These are phyloP conservation scores for Forsythia suspensa DNA, from an alignment of 257 asterid genomes.

Conservation along the genomic window DNA sequence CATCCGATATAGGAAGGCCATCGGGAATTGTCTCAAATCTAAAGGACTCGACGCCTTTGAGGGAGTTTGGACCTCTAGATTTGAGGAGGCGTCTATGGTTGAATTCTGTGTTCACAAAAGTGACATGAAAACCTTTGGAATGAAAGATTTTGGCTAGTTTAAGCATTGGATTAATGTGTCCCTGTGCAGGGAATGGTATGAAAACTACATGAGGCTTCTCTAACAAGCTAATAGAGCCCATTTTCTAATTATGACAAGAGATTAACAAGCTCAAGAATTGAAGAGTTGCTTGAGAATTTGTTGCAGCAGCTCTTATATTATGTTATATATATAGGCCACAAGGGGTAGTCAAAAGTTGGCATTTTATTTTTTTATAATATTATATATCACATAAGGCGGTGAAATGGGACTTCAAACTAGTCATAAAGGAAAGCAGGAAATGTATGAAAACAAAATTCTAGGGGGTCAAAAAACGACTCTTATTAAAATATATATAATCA, in stretches of 20 bases:
- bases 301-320: background rate
- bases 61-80: constrained; percentile 34
- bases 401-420: too few relatives aligned
- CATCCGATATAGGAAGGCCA: constrained; percentile 49
- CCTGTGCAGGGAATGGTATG: constrained; percentile 57
- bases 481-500: too few relatives aligned
- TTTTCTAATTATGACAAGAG: background rate
- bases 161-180: constrained; percentile 62
- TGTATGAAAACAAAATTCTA: too few relatives aligned
- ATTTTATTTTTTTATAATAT: background rate
- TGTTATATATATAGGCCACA: background rate
- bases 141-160: constrained; percentile 52
- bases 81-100: constrained; percentile 44
- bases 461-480: too few relatives aligned
- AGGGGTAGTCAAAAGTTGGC: background rate
- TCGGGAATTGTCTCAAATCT: constrained; percentile 53
- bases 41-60: constrained; percentile 35
- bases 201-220: constrained; percentile 48
- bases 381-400: too few relatives aligned
- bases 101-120: constrained; percentile 50
- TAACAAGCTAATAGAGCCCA: constrained; percentile 12
- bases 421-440: too few relatives aligned
- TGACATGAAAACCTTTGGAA: constrained; percentile 43
- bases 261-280: background rate
- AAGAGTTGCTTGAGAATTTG: background rate